Percentiles rank a stretch among this genome's conserved stretches.
Conservation (phyloP, 495 filamentous ascomycete genomes). For the Hypomontagnella monticulosa region DNA sequence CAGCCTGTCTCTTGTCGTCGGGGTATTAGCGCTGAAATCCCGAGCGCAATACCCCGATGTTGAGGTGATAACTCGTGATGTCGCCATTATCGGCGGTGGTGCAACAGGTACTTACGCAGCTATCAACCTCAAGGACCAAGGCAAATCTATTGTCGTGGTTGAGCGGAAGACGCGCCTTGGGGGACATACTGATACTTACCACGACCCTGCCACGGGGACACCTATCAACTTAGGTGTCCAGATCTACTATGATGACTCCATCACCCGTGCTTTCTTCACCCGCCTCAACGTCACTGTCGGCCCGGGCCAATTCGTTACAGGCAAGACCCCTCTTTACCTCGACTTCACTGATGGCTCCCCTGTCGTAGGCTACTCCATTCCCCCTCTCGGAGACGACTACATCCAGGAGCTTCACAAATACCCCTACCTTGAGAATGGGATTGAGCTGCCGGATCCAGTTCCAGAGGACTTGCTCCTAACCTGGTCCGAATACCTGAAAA, state of each 20-base stretch:
- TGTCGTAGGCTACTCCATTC: conserved; percentile 36
- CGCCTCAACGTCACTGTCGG: conserved; percentile 48
- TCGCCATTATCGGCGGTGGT: conserved; percentile 61
- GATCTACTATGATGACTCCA: conserved; percentile 48
- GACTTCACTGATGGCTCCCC: conserved; percentile 38
- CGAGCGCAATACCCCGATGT: conserved; percentile 10
- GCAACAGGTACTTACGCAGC: conserved; percentile 60
- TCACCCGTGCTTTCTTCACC: conserved; percentile 51
- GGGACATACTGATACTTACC: conserved; percentile 56
- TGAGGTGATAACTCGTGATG: conserved; percentile 46
- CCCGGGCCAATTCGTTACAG: not conserved
- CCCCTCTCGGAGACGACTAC: conserved; percentile 22
- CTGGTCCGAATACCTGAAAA: conserved; percentile 55
- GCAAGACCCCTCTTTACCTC: conserved; percentile 25
- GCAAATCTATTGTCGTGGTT: conserved; percentile 56
- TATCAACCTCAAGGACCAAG: conserved; percentile 52
- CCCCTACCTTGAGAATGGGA: conserved; percentile 50
- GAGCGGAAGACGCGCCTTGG: conserved; percentile 55
- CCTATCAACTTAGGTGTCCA: conserved; percentile 60
- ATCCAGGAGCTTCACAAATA: conserved; percentile 51
- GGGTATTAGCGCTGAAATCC: conserved; percentile 5
- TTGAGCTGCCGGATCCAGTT: conserved; percentile 54
- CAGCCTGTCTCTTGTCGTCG: conserved; percentile 15
- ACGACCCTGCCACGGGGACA: conserved; percentile 51
- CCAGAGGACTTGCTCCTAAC: conserved; percentile 54